A percentile compares a stretch with the other conserved stretches of the same genome.
These are phyloP conservation scores for Cladobotryum mycophilum DNA, from an alignment of 2,329 filamentous ascomycete genomes.

Conservation along the genomic window DNA sequence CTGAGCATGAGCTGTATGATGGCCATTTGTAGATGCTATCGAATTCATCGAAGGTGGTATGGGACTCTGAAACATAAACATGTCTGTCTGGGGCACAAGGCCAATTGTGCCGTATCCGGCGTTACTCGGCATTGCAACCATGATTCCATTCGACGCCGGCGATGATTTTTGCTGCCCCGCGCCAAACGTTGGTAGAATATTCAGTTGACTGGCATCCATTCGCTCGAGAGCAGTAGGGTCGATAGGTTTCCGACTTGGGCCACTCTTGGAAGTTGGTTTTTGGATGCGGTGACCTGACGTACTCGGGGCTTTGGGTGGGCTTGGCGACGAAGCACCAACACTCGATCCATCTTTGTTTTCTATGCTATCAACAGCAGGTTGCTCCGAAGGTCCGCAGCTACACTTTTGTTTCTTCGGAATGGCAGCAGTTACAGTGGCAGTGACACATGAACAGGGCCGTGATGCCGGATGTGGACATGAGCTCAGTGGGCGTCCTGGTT, in stretches of 20 bases:
- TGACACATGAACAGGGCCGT: constrained; percentile 51
- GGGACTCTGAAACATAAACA: constrained; percentile 28
- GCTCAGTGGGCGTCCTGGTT: constrained; percentile 64
- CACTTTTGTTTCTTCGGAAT: constrained; percentile 55
- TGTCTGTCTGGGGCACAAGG: constrained; percentile 21
- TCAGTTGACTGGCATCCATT: constrained; percentile 48
- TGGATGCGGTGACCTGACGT: constrained; percentile 38
- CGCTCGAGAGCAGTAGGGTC: constrained; percentile 43
- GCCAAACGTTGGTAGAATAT: constrained; percentile 35
- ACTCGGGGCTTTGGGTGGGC: constrained; percentile 21
- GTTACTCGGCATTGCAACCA: constrained; percentile 17
- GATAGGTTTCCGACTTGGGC: constrained; percentile 40
- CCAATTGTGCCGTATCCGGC: constrained; percentile 23
- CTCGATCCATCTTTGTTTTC: constrained; percentile 21
- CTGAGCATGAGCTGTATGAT: constrained; percentile 11
- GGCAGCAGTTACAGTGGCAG: constrained; percentile 53
- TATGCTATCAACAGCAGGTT: constrained; percentile 17
- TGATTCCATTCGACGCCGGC: constrained; percentile 16
- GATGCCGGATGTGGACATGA: constrained; percentile 61
- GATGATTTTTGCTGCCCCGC: constrained; percentile 21
- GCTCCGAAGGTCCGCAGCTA: constrained; percentile 37
- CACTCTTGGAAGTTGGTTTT: constrained; percentile 34
- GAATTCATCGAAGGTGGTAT: constrained; percentile 20
- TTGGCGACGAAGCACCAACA: constrained; percentile 22
- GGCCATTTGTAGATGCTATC: constrained; percentile 15